Percentiles rank a stretch among this genome's conserved stretches.
These are phyloP conservation scores for Yarrowia galli DNA, from an alignment of 1,139 yeast species.

Conservation along the genomic window DNA sequence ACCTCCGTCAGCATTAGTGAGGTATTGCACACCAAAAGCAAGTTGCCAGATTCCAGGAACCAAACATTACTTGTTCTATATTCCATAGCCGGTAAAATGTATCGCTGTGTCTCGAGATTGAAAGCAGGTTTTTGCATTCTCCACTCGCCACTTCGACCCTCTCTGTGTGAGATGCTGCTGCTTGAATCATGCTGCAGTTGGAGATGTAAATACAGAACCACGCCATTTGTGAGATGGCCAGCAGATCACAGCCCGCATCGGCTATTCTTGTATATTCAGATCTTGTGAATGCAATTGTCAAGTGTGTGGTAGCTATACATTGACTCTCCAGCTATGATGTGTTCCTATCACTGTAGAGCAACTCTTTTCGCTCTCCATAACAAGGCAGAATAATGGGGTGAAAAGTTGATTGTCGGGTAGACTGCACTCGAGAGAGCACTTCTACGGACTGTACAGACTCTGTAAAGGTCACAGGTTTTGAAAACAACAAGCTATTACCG, in stretches of 20 bases:
- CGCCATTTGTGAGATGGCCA: constrained; percentile 5
- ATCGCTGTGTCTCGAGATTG: background rate
- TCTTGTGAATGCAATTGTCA: background rate
- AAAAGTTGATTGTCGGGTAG: background rate
- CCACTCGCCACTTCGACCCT: background rate
- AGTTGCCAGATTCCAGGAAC: background rate
- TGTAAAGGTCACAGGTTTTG: background rate
- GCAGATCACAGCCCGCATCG: background rate
- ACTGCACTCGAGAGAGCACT: background rate
- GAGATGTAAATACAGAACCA: constrained; percentile 26
- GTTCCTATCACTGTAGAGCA: background rate
- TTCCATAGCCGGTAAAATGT: background rate
- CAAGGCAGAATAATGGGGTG: background rate
- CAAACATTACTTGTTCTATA: background rate
- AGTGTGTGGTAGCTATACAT: background rate
- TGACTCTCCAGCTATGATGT: background rate
- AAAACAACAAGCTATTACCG: background rate
- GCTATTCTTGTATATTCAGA: background rate
- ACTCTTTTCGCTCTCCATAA: background rate
- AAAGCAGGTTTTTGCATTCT: constrained; percentile 5
- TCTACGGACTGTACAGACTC: background rate
- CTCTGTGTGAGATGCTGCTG: constrained; percentile 14
- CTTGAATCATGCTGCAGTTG: background rate
- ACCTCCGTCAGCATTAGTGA: background rate
- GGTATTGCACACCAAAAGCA: constrained; percentile 4